Percentiles rank a stretch among this genome's conserved stretches.
Conservation (phyloP, 2,329 filamentous ascomycete species). For the Trichoderma sp. region DNA sequence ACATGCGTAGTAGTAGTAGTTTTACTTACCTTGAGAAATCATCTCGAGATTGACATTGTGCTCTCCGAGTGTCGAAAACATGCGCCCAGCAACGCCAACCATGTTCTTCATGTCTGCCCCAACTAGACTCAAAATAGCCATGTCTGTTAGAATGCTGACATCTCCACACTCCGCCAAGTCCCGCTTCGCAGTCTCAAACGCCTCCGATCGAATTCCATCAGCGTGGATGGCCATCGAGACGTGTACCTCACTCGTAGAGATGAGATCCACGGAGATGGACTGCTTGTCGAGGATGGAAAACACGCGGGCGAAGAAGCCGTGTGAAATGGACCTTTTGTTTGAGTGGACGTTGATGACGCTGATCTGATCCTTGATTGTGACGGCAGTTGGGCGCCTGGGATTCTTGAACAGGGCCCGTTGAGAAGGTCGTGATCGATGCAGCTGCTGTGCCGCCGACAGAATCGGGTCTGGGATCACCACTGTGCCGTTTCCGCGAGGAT, state of each 20-base stretch:
- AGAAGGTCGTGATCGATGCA: conserved; percentile 49
- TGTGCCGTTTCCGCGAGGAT: conserved; percentile 74
- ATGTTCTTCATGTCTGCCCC: conserved; percentile 98
- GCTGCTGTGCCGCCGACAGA: conserved; percentile 56
- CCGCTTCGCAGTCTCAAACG: conserved; percentile 64
- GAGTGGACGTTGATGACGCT: conserved; percentile 97
- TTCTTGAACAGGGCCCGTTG: conserved; percentile 43
- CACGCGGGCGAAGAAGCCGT: conserved; percentile 92
- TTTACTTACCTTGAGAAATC: conserved; percentile 83
- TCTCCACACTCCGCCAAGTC: conserved; percentile 80
- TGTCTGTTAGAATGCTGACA: conserved; percentile 83
- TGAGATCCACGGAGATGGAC: conserved; percentile 88
- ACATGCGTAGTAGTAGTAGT: neutral
- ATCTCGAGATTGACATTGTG: conserved; percentile 97
- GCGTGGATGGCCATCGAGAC: conserved; percentile 96
- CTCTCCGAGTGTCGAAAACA: conserved; percentile 93
- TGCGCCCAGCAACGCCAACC: conserved; percentile 86
- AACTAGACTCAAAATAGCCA: conserved; percentile 94
- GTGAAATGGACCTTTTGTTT: conserved; percentile 92
- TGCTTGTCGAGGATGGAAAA: conserved; percentile 87
- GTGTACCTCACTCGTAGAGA: conserved; percentile 94
- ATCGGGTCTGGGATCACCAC: conserved; percentile 75
- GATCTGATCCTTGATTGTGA: conserved; percentile 97
- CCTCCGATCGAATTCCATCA: conserved; percentile 61
- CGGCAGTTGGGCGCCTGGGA: conserved; percentile 77